A percentile compares a stretch with the other conserved stretches of the same genome.
These are phyloP conservation scores for Neurospora sp. DNA, from an alignment of 495 filamentous ascomycete genomes.

Conservation along the genomic window DNA sequence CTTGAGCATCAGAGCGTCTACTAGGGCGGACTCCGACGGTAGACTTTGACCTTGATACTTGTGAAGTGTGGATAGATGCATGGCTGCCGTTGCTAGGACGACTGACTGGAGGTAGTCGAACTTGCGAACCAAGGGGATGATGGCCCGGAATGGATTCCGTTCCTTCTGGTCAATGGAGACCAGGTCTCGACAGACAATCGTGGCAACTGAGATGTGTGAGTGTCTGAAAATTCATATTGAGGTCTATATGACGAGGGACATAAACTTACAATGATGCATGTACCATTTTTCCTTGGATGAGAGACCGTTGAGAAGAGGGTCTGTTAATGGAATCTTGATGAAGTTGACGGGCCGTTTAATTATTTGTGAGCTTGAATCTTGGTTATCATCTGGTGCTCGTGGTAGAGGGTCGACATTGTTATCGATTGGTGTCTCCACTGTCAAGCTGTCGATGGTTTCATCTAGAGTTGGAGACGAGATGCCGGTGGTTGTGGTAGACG, in stretches of 20 bases:
- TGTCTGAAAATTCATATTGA: conserved; percentile 1
- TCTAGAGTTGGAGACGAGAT: neutral
- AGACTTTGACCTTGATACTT: conserved; percentile 17
- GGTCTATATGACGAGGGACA: neutral
- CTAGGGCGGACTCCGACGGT: conserved; percentile 17
- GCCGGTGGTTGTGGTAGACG: neutral
- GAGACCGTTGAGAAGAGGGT: conserved; percentile 29
- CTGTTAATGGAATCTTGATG: conserved; percentile 4
- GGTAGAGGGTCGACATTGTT: neutral
- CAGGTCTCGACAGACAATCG: conserved; percentile 41
- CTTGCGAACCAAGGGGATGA: conserved; percentile 35
- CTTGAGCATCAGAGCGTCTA: conserved; percentile 42
- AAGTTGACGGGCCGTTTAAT: neutral
- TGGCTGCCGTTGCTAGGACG: conserved; percentile 44
- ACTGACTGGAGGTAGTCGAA: conserved; percentile 39
- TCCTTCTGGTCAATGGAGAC: conserved; percentile 39
- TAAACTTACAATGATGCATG: conserved; percentile 39
- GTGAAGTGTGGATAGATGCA: conserved; percentile 38
- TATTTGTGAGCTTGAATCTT: neutral
- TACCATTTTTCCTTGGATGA: conserved; percentile 32
- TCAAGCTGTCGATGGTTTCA: neutral
- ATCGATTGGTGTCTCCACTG: neutral
- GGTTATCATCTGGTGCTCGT: neutral
- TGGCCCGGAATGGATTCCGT: conserved; percentile 41
- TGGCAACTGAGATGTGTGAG: conserved; percentile 29